These are phyloP conservation scores for Brettanomyces bruxellensis DNA, from an alignment of 805 yeast genomes.

Conservation along the genomic window DNA sequence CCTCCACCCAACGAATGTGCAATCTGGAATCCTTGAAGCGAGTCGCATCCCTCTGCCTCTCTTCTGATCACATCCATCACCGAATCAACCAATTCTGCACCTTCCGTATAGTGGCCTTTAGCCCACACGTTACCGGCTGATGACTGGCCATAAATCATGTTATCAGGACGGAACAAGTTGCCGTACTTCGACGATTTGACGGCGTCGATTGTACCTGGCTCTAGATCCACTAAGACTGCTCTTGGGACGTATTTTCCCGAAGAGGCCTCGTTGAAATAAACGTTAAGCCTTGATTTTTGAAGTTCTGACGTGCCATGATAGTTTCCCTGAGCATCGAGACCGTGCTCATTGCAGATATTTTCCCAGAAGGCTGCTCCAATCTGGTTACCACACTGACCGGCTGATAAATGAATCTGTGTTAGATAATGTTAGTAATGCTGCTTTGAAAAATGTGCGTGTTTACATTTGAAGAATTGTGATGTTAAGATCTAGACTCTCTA, in stretches of 20 bases:
- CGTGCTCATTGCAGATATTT: conserved; percentile 84
- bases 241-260: conserved; percentile 90
- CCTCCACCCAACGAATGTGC: conserved; percentile 83
- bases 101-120: conserved; percentile 93
- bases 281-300: conserved; percentile 51
- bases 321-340: conserved; percentile 65
- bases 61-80: conserved; percentile 86
- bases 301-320: conserved; percentile 52
- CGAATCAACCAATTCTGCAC: conserved; percentile 87
- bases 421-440: too few relatives aligned
- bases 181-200: conserved; percentile 78
- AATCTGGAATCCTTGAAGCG: conserved; percentile 91
- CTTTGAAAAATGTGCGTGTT: too few relatives aligned
- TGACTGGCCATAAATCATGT: conserved; percentile 79
- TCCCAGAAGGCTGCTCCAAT: conserved; percentile 95
- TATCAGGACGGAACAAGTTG: conserved; percentile 85
- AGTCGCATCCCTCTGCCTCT: conserved; percentile 89
- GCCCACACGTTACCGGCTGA: conserved; percentile 98
- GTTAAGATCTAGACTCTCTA: too few relatives aligned
- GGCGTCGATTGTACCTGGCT: conserved; percentile 88
- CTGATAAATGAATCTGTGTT: conserved; percentile 73
- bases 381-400: conserved; percentile 99
- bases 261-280: conserved; percentile 81
- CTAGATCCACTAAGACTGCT: conserved; percentile 85
- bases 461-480: too few relatives aligned